Base-by-base conservation (phyloP, 2,329 filamentous ascomycete genomes). In the Stachybotrys elegans region DNA sequence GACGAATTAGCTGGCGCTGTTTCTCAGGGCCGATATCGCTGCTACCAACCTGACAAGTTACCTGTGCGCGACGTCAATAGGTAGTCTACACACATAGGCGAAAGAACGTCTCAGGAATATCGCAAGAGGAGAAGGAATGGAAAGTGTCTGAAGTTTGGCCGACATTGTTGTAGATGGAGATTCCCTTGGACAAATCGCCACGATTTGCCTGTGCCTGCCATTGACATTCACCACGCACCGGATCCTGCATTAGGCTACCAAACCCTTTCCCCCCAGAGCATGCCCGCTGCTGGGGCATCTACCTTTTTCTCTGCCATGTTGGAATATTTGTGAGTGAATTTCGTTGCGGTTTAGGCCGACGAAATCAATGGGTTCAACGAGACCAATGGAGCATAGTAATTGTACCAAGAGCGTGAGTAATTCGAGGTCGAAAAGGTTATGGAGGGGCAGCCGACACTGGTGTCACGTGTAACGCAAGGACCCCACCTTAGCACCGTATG, bases 221-320 rank as follows among this genome's bases (percentile, higher is more conserved):
- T 29, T n/a, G 25, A n/a, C 25, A 29, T 29, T 29, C 25, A 29
- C n/a, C n/a, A 29, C 25, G 25, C 25, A 29, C n/a, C n/a, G n/a
- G 25, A 29, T 9, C 25, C n/a, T 29, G 9, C 25, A 9, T 29
- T 9, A 9, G 25, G n/a, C n/a, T 29, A 29, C 9, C 25, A 29
- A 29, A n/a, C n/a, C 25, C 25, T 29, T 8, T 14, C 25, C 25
- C 25, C 25, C 25, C 25, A 29, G 25, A 29, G 25, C 62, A 66
- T 65, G 35, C 43, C 42, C 31, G 54, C 39, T 53, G 55, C 57
- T 40, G 58, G 55, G 45, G 57, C 56, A 47, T 56, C 52, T 46
- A 51, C 29, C 54, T 57, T 56, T 23, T 53, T 52, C 36, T 55
- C 53, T 38, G 46, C 50, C 50, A 52, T 52, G 45, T 47, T 52